Evolutionary conservation across 2,329 filamentous ascomycete species (phyloP).

Genomic region (Trichocomaceae sp.): DNA sequence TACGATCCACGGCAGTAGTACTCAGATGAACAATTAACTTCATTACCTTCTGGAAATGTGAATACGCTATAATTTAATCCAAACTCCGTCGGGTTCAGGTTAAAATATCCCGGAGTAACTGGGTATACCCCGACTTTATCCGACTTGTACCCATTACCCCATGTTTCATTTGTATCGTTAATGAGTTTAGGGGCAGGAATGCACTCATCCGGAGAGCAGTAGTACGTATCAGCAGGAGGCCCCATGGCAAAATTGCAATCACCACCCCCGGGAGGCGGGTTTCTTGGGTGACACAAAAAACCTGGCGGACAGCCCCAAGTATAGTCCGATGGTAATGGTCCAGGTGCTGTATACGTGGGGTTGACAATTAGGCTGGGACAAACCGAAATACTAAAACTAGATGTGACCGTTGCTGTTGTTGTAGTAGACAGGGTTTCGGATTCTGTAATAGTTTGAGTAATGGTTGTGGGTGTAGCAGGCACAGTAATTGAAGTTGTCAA

Average conservation of each 20-base stretch:
- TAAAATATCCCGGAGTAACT: conserved; percentile 53
- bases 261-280: conserved; percentile 17
- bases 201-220: conserved; percentile 37
- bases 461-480: background rate
- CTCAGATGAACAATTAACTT: background rate
- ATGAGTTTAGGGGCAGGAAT: conserved; percentile 26
- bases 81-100: conserved; percentile 57
- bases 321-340: conserved; percentile 24
- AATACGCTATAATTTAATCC: conserved; percentile 58
- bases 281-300: conserved; percentile 34
- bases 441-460: background rate
- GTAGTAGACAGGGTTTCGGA: background rate
- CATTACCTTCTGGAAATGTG: conserved; percentile 26
- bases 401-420: background rate
- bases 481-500: background rate
- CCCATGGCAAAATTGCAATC: conserved; percentile 37
- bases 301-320: conserved; percentile 42
- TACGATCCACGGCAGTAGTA: background rate
- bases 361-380: conserved; percentile 25
- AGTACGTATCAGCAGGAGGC: conserved; percentile 33
- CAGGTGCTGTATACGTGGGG: conserved; percentile 24
- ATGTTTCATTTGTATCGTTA: conserved; percentile 18
- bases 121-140: conserved; percentile 42
- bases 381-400: conserved; percentile 16
- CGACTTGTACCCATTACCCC: conserved; percentile 19